Evolutionary conservation across 2,329 filamentous ascomycete species (phyloP).

Genomic region (Elsinoe arachidis): DNA sequence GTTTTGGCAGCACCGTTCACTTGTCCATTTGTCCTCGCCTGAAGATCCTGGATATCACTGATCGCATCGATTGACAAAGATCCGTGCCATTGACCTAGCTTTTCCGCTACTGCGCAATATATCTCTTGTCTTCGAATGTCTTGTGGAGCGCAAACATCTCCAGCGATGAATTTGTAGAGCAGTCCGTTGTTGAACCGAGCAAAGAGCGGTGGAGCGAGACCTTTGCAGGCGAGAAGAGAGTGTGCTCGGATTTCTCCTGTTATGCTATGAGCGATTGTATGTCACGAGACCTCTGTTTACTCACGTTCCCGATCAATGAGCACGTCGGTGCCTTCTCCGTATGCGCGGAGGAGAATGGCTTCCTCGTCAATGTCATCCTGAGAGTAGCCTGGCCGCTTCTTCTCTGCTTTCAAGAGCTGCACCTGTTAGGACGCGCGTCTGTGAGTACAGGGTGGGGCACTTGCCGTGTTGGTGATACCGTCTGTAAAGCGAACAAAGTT

Average conservation of each 20-base stretch:
- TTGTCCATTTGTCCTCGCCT: slow-evolving; percentile 18
- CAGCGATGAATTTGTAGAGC: slow-evolving; percentile 83
- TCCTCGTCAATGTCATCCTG: slow-evolving; percentile 73
- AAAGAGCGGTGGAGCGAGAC: slow-evolving; percentile 76
- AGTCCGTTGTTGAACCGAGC: slow-evolving; percentile 94
- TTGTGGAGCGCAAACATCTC: slow-evolving; percentile 67
- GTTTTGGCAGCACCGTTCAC: slow-evolving; percentile 22
- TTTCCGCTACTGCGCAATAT: slow-evolving; percentile 72
- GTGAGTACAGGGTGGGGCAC: slow-evolving; percentile 24
- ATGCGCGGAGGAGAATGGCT: slow-evolving; percentile 81
- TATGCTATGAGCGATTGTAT: background rate
- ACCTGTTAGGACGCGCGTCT: slow-evolving; percentile 9
- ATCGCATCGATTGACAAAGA: slow-evolving; percentile 48
- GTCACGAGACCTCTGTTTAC: slow-evolving; percentile 38
- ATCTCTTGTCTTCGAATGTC: slow-evolving; percentile 69
- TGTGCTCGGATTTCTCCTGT: slow-evolving; percentile 59
- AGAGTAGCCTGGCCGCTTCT: slow-evolving; percentile 58
- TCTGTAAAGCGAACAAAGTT: slow-evolving; percentile 90
- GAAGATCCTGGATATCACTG: slow-evolving; percentile 24
- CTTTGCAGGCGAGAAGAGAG: slow-evolving; percentile 73
- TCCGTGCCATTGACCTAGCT: slow-evolving; percentile 90
- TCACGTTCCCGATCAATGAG: slow-evolving; percentile 87
- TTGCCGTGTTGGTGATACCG: slow-evolving; percentile 89
- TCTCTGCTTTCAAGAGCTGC: slow-evolving; percentile 65
- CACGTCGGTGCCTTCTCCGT: slow-evolving; percentile 87